A percentile compares a stretch with the other conserved stretches of the same genome.
Conservation (phyloP, 345 rosid genomes). For the Salix koriyanagi region DNA sequence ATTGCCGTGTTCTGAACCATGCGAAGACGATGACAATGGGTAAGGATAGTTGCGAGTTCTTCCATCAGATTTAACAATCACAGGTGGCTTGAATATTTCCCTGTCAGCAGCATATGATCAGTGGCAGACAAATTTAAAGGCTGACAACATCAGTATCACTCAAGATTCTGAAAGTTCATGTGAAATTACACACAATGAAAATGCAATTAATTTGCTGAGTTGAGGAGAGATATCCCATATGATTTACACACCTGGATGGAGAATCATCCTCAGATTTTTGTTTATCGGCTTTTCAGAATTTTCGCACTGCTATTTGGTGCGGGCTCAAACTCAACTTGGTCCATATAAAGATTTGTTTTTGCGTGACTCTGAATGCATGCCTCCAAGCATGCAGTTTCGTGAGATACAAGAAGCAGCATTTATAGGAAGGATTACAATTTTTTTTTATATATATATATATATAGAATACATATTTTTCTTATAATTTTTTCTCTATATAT, state of each 20-base stretch:
- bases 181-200: neutral
- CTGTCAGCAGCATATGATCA: no score
- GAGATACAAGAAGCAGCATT: conserved; percentile 24
- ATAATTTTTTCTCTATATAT: no score
- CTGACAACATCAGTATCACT: no score
- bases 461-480: no score
- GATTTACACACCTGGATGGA: conserved; percentile 41
- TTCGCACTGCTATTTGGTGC: conserved; percentile 74
- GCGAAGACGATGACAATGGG: no score
- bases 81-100: no score
- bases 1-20: no score
- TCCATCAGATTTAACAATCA: no score
- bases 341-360: conserved; percentile 86
- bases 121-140: no score
- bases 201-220: neutral
- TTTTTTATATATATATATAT: no score
- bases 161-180: neutral
- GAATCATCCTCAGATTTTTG: conserved; percentile 31
- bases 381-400: conserved; percentile 86
- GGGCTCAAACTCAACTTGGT: conserved; percentile 98
- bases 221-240: neutral
- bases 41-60: no score
- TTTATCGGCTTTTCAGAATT: conserved; percentile 51
- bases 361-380: conserved; percentile 96
- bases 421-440: neutral